Base-by-base conservation (phyloP, 2,329 filamentous ascomycete genomes). In the Ophiosphaerella herpotricha region DNA sequence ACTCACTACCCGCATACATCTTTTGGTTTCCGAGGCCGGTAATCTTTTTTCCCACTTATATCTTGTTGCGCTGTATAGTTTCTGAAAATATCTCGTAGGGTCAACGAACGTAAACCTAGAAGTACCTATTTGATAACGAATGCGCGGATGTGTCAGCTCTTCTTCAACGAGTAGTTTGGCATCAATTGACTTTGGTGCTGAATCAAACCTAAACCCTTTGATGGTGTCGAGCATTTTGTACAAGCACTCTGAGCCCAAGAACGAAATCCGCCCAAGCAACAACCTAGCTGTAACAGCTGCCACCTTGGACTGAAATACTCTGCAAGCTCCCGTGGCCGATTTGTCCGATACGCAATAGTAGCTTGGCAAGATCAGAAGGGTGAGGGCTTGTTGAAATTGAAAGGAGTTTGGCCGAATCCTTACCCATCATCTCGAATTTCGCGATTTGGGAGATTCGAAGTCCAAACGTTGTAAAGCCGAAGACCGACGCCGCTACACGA, bases 231-330 rank as follows among this genome's bases (percentile, higher is more conserved):
- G 23, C 21, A 26, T 49, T 35, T 24, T 16, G 33, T 8, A 44
- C 46, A n/a, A 32, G 44, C 12, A 52, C 44, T 13, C 49, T 36
- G 4, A 52, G 24, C 13, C 49, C 44, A 43, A 52, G 43, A 11
- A 52, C 11, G 24, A 35, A 48, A 33, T 52, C 44, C 11, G 40
- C 40, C 39, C 44, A 46, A 34, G 34, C 49, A 13, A 29, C 44
- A 35, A 48, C 39, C 49, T 44, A 52, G 35, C 44, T 48, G 12
- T 44, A 48, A 21, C 35, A 43, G n/a, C 13, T 6, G 5, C 36
- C 39, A n/a, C 49, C 49, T 18, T 39, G 26, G 12, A 52, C 18
- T 23, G 31, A 34, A 21, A 48, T 14, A 24, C 33, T 18, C 31
- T 40, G 31, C 6, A 43, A 21, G 8, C 18, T 16, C 21, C 49